A percentile compares a stretch with the other conserved stretches of the same genome.
phyloP scores from a whole-genome alignment of 2,329 filamentous ascomycete species.

The Nemania sp. region DNA sequence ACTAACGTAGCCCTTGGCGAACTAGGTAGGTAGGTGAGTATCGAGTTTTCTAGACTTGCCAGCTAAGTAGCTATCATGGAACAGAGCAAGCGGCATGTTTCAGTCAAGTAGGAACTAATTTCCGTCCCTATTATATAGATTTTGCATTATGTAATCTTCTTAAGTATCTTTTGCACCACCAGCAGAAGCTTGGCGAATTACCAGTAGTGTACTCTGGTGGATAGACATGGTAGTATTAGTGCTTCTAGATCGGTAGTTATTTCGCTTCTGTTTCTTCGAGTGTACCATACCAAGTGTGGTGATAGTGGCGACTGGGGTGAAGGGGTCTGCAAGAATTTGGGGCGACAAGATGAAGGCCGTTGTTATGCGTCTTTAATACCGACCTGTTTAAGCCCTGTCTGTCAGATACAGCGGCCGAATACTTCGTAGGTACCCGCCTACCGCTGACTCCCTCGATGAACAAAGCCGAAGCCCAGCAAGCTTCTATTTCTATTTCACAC shows the following conservation, averaged over 20 bases:
- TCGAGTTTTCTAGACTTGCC: too few species aligned
- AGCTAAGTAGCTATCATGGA: neutral
- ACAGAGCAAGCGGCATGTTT: conserved; percentile 10
- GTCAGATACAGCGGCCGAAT: conserved; percentile 14
- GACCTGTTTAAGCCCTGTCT: neutral
- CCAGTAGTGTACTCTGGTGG: neutral
- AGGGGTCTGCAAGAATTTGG: neutral
- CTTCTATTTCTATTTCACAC: conserved; percentile 3
- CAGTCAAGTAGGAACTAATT: neutral
- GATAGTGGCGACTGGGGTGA: neutral
- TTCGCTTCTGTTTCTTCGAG: conserved; percentile 6
- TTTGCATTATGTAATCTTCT: neutral
- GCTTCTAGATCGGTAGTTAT: neutral
- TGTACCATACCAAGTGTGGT: neutral
- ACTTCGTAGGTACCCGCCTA: neutral
- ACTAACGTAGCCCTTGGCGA: conserved; percentile 5
- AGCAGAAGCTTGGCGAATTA: neutral
- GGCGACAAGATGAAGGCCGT: conserved; percentile 14
- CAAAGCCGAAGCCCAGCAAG: neutral
- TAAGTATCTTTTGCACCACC: neutral
- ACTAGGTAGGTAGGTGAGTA: too few species aligned
- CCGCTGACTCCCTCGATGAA: neutral
- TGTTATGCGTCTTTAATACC: conserved; percentile 6
- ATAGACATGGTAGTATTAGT: neutral
- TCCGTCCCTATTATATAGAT: too few species aligned